Evolutionary conservation across 2,329 filamentous ascomycete species (phyloP).

Genomic region (Daldinia sp.): DNA sequence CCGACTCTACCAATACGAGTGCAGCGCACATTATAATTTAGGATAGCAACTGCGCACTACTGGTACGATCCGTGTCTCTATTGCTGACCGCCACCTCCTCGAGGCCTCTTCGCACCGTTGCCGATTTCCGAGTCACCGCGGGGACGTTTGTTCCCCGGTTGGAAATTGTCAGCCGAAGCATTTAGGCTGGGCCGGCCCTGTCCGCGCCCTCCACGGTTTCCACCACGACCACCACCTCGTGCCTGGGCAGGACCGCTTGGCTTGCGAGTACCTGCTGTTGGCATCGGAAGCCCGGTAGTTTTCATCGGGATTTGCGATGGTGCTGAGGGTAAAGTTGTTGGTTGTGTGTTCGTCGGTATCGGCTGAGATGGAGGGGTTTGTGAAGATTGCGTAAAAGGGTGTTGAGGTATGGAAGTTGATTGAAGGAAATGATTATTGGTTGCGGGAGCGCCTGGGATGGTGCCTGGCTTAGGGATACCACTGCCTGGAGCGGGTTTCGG

Average conservation of each 20-base stretch:
- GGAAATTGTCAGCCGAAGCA: conserved; percentile 60
- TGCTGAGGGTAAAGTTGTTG: conserved; percentile 26
- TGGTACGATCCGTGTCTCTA: conserved; percentile 35
- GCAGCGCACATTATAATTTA: conserved; percentile 1
- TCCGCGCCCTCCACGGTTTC: conserved; percentile 52
- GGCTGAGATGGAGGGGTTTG: conserved; percentile 27
- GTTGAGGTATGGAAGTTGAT: conserved; percentile 17
- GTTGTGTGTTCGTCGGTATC: conserved; percentile 25
- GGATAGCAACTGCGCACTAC: not conserved
- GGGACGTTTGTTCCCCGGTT: conserved; percentile 63
- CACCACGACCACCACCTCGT: conserved; percentile 45
- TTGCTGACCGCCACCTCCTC: conserved; percentile 47
- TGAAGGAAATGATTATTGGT: conserved; percentile 37
- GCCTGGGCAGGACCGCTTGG: conserved; percentile 43
- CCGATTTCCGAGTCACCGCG: conserved; percentile 57
- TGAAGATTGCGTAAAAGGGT: conserved; percentile 37
- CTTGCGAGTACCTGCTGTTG: conserved; percentile 46
- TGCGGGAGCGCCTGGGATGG: conserved; percentile 7
- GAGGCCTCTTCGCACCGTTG: conserved; percentile 51
- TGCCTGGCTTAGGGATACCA: conserved; percentile 36
- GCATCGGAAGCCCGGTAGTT: conserved; percentile 50
- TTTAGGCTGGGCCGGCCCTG: conserved; percentile 54
- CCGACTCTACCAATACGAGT: not conserved
- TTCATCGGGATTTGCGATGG: conserved; percentile 48
- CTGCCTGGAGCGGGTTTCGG: conserved; percentile 22